Evolutionary conservation across 495 filamentous ascomycete species (phyloP), one percentile per base, ranked within the genome.

Genomic region (Articulospora tetracladia): DNA sequence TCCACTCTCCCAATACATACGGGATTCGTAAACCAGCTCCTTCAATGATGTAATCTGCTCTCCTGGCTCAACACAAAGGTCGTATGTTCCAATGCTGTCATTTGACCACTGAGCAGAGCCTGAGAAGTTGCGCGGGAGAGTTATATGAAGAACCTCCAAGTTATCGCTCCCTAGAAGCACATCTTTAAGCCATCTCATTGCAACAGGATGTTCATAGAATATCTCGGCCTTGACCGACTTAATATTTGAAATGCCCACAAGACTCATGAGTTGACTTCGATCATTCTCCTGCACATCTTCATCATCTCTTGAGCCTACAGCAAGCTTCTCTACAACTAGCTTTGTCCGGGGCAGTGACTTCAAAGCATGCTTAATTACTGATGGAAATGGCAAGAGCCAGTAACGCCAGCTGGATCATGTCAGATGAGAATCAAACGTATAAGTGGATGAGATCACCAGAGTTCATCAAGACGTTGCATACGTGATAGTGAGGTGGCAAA

Each of bases 101-200:
- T 22, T 22, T 12, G 13, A 1, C 13, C 20, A 24, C 20, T 50
- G 20, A 12, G 20, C 11, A 24, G 20, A 12, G 20, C 47, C 47
- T 4, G 3, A 24, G 10, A 12, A 12, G 25, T 50, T 13, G 1
- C 47, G 47, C 25, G 53, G 36, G 20, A 55, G 52, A 13, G 52
- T 54, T 10, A 34, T 32, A 54, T 54, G 52, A 11, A 54, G 52
- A 17, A 34, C 52, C 10, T 54, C 13, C 25, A 32, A 13, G 10
- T 36, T 36, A 23, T 7, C 7, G 25, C 15, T 54, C 2, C 22
- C 34, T 8, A 54, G 15, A 30, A 54, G 25, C 2, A 54, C 27
- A 54, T 54, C 26, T 34, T 54, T 54, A 6, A 54, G 27, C 52
- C 8, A 36, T 19, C 52, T 30, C 52, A 54, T 54, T n/a, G 52